Base-by-base conservation (phyloP, 1,139 yeast species). In the Pichia sp. region DNA sequence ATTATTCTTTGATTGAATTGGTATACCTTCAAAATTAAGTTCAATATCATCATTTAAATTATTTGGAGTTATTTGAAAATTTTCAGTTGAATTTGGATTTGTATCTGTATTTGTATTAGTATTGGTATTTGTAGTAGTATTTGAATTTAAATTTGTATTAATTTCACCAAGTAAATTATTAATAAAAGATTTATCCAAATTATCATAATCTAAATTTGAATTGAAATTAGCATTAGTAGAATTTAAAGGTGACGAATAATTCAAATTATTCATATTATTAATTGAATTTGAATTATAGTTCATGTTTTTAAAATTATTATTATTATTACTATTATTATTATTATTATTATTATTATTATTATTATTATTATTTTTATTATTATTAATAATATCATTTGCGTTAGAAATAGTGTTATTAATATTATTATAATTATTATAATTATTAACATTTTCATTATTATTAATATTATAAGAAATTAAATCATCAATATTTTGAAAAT, bases 111-210 rank as follows among this genome's bases (percentile, higher is more conserved):
- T n/a, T n/a, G n/a, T n/a, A n/a, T n/a, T n/a, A n/a, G n/a, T n/a
- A n/a, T n/a, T n/a, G n/a, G n/a, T n/a, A n/a, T n/a, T n/a, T n/a
- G n/a, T n/a, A n/a, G n/a, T n/a, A n/a, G n/a, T n/a, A n/a, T 32
- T 35, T 26, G 16, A 5, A 20, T 16, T 35, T 35, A 6, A 24
- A 10, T 25, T 24, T 16, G 39, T 6, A 12, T 30, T 7, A 12
- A 8, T 26, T 16, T 31, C 16, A n/a, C 30, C 38, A 9, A 44
- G 9, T 10, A 40, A 23, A 20, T n/a, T 34, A 8, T 40, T 26
- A 20, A 37, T 28, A 11, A 33, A 40, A n/a, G 35, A 29, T 32
- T 28, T 40, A 20, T 44, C 42, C 10, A 34, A 26, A 29, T 33
- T 30, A 12, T 38, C 42, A n/a, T 38, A 20, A 5, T 35, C 30